Evolutionary conservation across 495 filamentous ascomycete genomes (phyloP).

Genomic region (Daldinia bambusicola): DNA sequence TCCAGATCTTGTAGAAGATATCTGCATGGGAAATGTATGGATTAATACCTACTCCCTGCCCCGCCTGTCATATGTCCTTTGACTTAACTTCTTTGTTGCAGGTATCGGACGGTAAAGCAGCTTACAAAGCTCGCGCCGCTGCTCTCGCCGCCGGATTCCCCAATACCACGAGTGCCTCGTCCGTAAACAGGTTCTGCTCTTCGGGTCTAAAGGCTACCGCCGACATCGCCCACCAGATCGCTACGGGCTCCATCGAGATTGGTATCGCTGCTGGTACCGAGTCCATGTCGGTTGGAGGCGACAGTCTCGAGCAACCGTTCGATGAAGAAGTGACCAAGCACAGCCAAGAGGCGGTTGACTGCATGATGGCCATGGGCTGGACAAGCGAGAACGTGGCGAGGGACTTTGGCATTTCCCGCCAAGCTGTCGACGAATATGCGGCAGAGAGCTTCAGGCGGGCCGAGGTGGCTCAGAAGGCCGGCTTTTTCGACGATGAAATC

Average conservation of each 20-base stretch:
- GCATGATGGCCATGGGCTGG: slow-evolving; percentile 96
- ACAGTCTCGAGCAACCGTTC: slow-evolving; percentile 75
- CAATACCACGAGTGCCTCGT: slow-evolving; percentile 81
- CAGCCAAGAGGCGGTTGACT: slow-evolving; percentile 81
- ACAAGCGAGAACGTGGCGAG: slow-evolving; percentile 95
- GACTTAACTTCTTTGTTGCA: slow-evolving; percentile 45
- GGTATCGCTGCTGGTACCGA: slow-evolving; percentile 91
- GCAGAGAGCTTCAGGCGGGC: slow-evolving; percentile 87
- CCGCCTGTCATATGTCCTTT: background rate
- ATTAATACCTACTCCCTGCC: slow-evolving; percentile 13
- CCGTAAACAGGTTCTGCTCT: slow-evolving; percentile 95
- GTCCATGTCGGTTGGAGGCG: slow-evolving; percentile 79
- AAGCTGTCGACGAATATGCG: slow-evolving; percentile 84
- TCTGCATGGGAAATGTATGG: slow-evolving; percentile 89
- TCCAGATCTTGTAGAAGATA: slow-evolving; percentile 86
- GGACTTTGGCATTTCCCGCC: slow-evolving; percentile 86
- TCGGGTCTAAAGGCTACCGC: slow-evolving; percentile 95
- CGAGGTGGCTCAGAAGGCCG: slow-evolving; percentile 90
- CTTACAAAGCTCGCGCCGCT: slow-evolving; percentile 90
- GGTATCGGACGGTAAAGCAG: slow-evolving; percentile 86
- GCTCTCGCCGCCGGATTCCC: slow-evolving; percentile 93
- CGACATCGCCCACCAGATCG: slow-evolving; percentile 92
- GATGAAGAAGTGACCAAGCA: slow-evolving; percentile 77
- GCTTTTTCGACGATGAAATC: slow-evolving; percentile 96
- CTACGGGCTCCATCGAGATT: slow-evolving; percentile 79